These are phyloP conservation scores for Aspergillus tanneri DNA, from an alignment of 2,329 filamentous ascomycete genomes.

Conservation along the genomic window DNA sequence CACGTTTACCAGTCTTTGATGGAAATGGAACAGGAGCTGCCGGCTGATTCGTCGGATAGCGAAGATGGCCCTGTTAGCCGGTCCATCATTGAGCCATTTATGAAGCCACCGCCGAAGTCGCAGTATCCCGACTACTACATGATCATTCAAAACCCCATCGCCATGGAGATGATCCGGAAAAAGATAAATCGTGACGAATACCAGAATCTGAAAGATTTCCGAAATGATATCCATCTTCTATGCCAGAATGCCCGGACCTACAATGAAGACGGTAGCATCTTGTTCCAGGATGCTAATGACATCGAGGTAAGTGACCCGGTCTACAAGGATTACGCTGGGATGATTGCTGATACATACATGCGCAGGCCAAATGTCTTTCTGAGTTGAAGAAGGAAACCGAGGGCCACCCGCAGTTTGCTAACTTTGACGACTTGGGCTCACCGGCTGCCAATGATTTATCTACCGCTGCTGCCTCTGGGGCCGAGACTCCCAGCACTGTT, in stretches of 20 bases:
- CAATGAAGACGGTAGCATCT: constrained; percentile 90
- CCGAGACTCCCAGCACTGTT: constrained; percentile 62
- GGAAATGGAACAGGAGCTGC: constrained; percentile 74
- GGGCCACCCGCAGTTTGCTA: constrained; percentile 56
- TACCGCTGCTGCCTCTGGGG: constrained; percentile 48
- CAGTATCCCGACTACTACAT: constrained; percentile 95
- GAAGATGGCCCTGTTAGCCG: constrained; percentile 62
- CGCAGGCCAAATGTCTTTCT: constrained; percentile 50
- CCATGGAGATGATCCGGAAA: constrained; percentile 90
- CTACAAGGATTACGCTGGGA: no score
- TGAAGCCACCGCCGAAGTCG: constrained; percentile 83
- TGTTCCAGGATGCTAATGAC: constrained; percentile 87
- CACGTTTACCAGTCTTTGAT: constrained; percentile 77
- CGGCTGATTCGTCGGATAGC: constrained; percentile 51
- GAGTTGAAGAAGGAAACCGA: constrained; percentile 57
- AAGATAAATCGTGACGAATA: constrained; percentile 98
- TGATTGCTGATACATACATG: constrained; percentile 6
- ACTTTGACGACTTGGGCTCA: constrained; percentile 55
- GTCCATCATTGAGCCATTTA: constrained; percentile 88
- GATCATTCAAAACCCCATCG: constrained; percentile 88
- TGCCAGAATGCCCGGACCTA: constrained; percentile 91
- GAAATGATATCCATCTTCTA: constrained; percentile 77
- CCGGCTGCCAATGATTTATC: constrained; percentile 51
- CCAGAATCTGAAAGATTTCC: constrained; percentile 73
- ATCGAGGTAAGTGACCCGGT: constrained; percentile 70